Percentiles rank a stretch among this genome's conserved stretches.
Evolutionary conservation across 2,329 filamentous ascomycete species (phyloP).

Genomic region (Penicillium sp.): DNA sequence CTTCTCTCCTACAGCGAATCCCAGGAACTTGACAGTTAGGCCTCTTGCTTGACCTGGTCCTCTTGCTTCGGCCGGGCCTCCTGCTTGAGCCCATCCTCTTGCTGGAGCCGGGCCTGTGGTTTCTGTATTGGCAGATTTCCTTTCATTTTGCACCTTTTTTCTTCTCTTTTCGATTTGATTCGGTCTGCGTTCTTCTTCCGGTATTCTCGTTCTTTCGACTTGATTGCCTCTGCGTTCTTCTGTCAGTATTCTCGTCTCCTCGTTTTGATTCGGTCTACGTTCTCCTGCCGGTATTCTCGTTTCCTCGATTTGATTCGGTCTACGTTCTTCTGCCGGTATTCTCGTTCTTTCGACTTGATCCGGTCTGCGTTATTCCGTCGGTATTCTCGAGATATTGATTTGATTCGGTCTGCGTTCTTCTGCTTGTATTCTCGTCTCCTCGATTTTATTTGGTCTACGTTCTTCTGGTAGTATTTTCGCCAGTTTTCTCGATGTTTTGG

Average conservation of each 20-base stretch:
- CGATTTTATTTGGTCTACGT: neutral
- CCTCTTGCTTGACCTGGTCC: neutral
- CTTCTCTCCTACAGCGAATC: neutral
- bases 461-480: neutral
- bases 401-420: neutral
- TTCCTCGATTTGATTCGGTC: rapidly evolving
- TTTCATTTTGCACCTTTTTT: neutral
- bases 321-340: neutral
- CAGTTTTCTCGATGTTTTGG: rapidly evolving
- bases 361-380: neutral
- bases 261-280: neutral
- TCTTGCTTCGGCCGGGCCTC: neutral
- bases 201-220: neutral
- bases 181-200: neutral
- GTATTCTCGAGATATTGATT: neutral
- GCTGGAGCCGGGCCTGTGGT: neutral
- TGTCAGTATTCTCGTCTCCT: rapidly evolving
- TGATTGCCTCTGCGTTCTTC: neutral
- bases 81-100: neutral
- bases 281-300: rapidly evolving
- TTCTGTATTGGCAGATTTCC: neutral
- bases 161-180: neutral
- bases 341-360: neutral
- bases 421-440: rapidly evolving
- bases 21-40: neutral